phyloP scores from a whole-genome alignment of 345 rosid species.

The Melastoma malabathricum region DNA sequence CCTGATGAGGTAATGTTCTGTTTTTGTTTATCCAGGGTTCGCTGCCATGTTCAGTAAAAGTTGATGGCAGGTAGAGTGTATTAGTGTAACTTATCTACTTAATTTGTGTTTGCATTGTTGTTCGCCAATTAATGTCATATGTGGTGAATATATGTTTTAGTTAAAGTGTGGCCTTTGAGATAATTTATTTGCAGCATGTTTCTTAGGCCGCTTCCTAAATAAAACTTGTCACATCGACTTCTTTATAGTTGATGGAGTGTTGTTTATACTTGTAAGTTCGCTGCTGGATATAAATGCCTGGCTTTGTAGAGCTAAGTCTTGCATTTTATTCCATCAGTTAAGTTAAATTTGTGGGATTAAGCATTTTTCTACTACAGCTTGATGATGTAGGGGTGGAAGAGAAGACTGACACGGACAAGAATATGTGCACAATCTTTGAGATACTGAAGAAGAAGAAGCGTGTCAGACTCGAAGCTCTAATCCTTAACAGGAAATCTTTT shows the following conservation, averaged over 20 bases:
- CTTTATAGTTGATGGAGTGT: too few relatives aligned
- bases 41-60: background rate
- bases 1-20: constrained; percentile 61
- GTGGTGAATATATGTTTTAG: too few relatives aligned
- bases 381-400: constrained; percentile 39
- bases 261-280: too few relatives aligned
- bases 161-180: too few relatives aligned
- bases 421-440: constrained; percentile 61
- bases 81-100: background rate
- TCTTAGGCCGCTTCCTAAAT: too few relatives aligned
- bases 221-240: too few relatives aligned
- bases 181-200: too few relatives aligned
- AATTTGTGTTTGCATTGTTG: too few relatives aligned
- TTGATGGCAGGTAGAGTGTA: background rate
- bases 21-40: background rate
- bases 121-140: too few relatives aligned
- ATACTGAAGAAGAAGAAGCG: constrained; percentile 43
- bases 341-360: background rate
- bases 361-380: constrained; percentile 23
- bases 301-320: background rate
- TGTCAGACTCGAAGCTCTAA: constrained; percentile 56
- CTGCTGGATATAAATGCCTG: too few relatives aligned
- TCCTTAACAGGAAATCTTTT: constrained; percentile 63
- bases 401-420: constrained; percentile 78
- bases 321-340: background rate